Conservation (phyloP, 805 yeast species). For the Saccharomycopsis fermentans region DNA sequence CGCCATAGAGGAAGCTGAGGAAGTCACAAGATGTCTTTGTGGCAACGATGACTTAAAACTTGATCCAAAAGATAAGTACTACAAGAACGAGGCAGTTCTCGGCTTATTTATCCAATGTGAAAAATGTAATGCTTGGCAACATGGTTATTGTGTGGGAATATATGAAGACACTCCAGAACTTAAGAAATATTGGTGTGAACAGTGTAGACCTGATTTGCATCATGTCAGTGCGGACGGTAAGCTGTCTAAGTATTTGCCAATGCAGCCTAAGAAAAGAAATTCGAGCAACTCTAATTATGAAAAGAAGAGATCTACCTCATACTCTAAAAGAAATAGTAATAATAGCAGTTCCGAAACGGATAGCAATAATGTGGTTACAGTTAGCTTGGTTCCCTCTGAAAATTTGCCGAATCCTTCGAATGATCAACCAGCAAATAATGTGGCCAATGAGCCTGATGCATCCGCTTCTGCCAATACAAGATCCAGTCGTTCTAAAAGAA, state of each 20-base stretch:
- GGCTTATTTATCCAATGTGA: constrained; percentile 83
- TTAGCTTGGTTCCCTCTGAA: constrained; percentile 23
- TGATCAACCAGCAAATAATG: not conserved
- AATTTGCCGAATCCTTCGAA: not conserved
- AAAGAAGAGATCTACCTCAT: not conserved
- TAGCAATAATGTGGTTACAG: not conserved
- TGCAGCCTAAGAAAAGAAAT: constrained; percentile 24
- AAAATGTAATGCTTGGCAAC: constrained; percentile 93
- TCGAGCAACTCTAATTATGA: not conserved
- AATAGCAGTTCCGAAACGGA: not conserved
- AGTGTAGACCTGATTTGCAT: constrained; percentile 81
- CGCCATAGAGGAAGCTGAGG: constrained; percentile 23
- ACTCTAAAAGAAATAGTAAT: not conserved
- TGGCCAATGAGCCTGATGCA: not conserved
- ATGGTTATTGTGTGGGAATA: constrained; percentile 90
- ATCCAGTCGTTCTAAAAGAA: constrained; percentile 29
- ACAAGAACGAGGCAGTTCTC: constrained; percentile 31
- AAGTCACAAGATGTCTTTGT: constrained; percentile 35
- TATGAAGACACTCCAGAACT: constrained; percentile 69
- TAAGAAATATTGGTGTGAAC: constrained; percentile 81
- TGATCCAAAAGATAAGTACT: constrained; percentile 36
- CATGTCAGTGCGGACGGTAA: constrained; percentile 39
- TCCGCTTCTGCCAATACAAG: constrained; percentile 15
- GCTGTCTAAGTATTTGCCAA: constrained; percentile 41
- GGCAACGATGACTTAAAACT: constrained; percentile 24